These are phyloP conservation scores for Dendryphion nanum DNA, from an alignment of 2,329 filamentous ascomycete genomes.

Conservation along the genomic window DNA sequence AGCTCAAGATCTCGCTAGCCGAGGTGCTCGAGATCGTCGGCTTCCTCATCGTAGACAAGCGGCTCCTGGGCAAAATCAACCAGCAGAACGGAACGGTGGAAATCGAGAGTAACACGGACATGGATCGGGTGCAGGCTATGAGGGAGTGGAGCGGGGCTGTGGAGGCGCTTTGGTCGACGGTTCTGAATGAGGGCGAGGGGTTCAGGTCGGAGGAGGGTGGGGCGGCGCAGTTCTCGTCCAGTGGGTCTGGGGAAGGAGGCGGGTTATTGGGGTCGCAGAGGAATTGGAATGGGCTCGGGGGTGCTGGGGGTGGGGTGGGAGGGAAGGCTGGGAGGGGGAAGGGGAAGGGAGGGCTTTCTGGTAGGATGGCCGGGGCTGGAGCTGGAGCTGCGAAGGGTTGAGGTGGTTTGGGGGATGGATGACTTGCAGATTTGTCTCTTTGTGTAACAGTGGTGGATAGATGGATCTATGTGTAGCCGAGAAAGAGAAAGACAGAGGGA, in stretches of 20 bases:
- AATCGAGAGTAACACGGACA: constrained; percentile 72
- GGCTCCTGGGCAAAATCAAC: constrained; percentile 84
- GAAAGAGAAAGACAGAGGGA: too few relatives aligned
- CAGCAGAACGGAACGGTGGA: constrained; percentile 81
- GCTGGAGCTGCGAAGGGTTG: constrained; percentile 32
- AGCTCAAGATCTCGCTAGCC: constrained; percentile 77
- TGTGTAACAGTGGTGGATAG: too few relatives aligned
- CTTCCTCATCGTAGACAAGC: constrained; percentile 87
- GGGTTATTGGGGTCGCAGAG: constrained; percentile 18
- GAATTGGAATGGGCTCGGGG: constrained; percentile 21
- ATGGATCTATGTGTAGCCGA: too few relatives aligned
- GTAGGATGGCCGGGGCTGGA: constrained; percentile 34
- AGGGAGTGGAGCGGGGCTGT: constrained; percentile 71
- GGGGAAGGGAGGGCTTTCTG: constrained; percentile 39
- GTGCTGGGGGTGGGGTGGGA: constrained; percentile 9
- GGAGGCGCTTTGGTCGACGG: constrained; percentile 63
- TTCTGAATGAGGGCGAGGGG: constrained; percentile 77
- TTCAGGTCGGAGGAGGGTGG: constrained; percentile 53
- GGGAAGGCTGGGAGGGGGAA: constrained; percentile 32
- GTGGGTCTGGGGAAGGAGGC: constrained; percentile 19
- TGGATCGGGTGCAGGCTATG: constrained; percentile 71
- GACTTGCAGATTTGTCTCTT: constrained; percentile 43
- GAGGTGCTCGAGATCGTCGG: constrained; percentile 97
- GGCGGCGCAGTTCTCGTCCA: constrained; percentile 35
- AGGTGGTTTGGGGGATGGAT: constrained; percentile 39